phyloP scores from a whole-genome alignment of 2,329 filamentous ascomycete genomes.

The Arthrobotrys iridis region DNA sequence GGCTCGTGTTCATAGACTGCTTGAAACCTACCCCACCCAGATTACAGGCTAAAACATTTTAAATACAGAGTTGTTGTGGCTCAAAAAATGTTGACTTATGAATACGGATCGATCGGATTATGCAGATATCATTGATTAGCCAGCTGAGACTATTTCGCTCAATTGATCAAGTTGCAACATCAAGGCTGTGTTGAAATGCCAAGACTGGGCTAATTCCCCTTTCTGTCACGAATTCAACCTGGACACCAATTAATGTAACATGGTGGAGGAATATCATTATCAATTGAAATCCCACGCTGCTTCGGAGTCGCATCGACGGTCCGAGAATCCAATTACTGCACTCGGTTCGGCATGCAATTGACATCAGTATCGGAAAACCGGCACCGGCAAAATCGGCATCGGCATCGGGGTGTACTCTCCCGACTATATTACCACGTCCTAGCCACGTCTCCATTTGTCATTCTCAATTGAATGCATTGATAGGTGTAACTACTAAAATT shows the following conservation, averaged over 20 bases:
- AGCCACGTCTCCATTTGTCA: not conserved
- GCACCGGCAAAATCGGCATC: conserved; percentile 9
- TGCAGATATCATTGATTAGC: too few relatives aligned
- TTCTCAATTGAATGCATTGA: not conserved
- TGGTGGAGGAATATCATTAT: conserved; percentile 5
- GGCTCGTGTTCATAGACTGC: too few relatives aligned
- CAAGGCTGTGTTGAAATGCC: conserved; percentile 34
- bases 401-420: conserved; percentile 24
- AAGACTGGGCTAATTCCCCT: conserved; percentile 1
- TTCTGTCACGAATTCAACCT: not conserved
- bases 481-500: not conserved
- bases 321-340: conserved; percentile 10
- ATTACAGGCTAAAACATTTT: too few relatives aligned
- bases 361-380: conserved; percentile 8
- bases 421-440: not conserved
- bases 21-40: too few relatives aligned
- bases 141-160: not conserved
- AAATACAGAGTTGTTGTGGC: too few relatives aligned
- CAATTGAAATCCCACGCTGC: conserved; percentile 2
- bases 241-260: conserved; percentile 4
- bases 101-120: too few relatives aligned
- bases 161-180: conserved; percentile 41
- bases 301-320: conserved; percentile 16
- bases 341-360: conserved; percentile 6
- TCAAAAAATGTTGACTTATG: too few relatives aligned